Base-by-base conservation (phyloP, 306 rosid genomes). In the Glycyrrhiza uralensis region DNA sequence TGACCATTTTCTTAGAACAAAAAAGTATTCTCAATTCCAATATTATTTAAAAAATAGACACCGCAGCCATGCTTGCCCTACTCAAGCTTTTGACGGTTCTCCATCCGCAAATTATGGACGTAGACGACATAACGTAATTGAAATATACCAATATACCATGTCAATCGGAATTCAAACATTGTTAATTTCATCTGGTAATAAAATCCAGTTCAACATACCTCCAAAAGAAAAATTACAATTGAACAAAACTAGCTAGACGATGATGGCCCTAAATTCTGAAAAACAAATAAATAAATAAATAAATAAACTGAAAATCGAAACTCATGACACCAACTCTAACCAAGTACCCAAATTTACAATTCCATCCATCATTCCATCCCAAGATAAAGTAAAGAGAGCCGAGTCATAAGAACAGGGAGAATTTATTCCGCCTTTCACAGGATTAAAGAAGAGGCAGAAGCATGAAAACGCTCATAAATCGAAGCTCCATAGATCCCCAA, bases 401-500 rank as follows among this genome's bases (percentile, higher is more conserved):
- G 6, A 33, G 72, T 57, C 6, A 68, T 28, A 2, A 69, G 11
- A 52, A 70, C 4, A 6, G 8, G 29, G 20, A 49, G 26, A 71
- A 51, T 9, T 8, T 6, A 15, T 7, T 24, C 14, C 56, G 42
- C 8, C 23, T 23, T 72, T 63, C 51, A 72, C 76, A 42, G n/a
- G 4, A 38, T 38, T 49, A 50, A 33, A 1, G 74, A 23, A 49
- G 39, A 6, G 55, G 49, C 18, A 2, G 0, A n/a, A 23, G 44
- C 45, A 39, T 20, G 41, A 51, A 76, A 36, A 12, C 7, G 22
- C 4, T 54, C 82, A 41, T 75, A 66, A 86, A 22, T 83, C 91
- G 72, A 93, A 93, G 89, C 85, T 84, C 98, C 98, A 93, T 19
- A 93, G 92, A 46, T 85, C 84, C 11, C 84, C 91, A 11, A 90